Evolutionary conservation across 2,329 filamentous ascomycete genomes (phyloP), one percentile per base, ranked within the genome.

Genomic region (Chalara sp.): DNA sequence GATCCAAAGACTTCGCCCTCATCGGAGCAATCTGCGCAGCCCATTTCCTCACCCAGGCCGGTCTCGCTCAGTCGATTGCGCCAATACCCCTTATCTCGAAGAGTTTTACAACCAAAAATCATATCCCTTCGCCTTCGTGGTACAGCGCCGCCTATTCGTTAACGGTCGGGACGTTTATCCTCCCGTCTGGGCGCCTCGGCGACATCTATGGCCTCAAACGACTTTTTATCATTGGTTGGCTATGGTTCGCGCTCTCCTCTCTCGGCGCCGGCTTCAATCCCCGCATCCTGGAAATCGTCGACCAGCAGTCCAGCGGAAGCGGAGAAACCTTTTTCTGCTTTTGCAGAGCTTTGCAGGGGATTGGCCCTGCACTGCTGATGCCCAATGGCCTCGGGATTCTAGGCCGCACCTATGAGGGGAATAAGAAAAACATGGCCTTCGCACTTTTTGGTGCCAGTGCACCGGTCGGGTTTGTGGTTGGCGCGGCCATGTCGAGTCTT

Each of bases 131-230:
- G 21, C 65, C 80, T 11, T 72, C 71, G 39, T 83, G 80, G 78
- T 73, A 76, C 46, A 70, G 79, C 8, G 78, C 78, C 1, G 77
- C 76, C 2, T 84, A 80, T 58, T 73, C 70, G 7, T 63, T 78
- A 1, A 77, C 75, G 0, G 73, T 77, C 54, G 71, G 76, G 3
- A 70, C 75, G 1, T 78, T 79, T 53, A 74, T 80, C 5, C 63
- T 80, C 0, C 66, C 75, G 3, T 70, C 70, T 10, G 76, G 76
- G 5, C 71, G 76, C 2, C 63, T 79, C 1, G 76, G 76, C 0
- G 71, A 74, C 41, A 65, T 80, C 3, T 76, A 73, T 56, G 78
- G 77, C 4, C 75, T 78, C 58, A 73, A 74, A 49, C 68, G 67
- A 6, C 60, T 76, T 6, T 64, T 77, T 1, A 56, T 78, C 1